Base-by-base conservation (phyloP, 164 flowering plant genomes). In the Warburgia ugandensis region DNA sequence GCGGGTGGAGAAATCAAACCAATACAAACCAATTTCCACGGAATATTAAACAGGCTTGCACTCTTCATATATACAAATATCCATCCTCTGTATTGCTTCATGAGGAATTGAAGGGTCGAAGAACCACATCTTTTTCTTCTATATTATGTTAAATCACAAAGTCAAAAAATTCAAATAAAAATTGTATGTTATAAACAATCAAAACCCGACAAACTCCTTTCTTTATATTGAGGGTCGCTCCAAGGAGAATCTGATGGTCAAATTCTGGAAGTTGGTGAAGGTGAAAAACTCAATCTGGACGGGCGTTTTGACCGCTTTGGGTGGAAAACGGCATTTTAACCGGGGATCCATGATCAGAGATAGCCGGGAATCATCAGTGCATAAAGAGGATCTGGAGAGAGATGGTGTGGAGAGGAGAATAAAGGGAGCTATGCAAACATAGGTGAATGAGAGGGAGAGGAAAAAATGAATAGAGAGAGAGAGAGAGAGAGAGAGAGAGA, bases 291-390 rank as follows among this genome's bases (percentile, higher is more conserved):
- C 36, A 54, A 61, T 62, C 73, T 64, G 2, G 84, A 77, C 4
- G 76, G 62, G 76, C 12, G 79, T 58, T 11, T 89, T 61, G 2
- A 92, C 87, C 21, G 95, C 97, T 72, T 75, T 83, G 27, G 68
- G 50, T 1, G 91, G 92, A 55, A 74, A 88, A 6, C 97, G 82
- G 5, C 95, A 80, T 68, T 88, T 88, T 13, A 92, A 73, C 56
- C 74, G 83, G 45, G 99, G 88, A 48, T 91, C 98, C 90, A 91
- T 91, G 52, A 92, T 86, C 29, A 88, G 57, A 3, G 97, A 72
- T 19, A 92, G 63, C 9, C 97, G 75, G 40, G 77, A 70, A 33
- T 86, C 94, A 66, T 86, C 95, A 7, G 94, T n/a, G n/a, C n/a
- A n/a, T n/a, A n/a, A n/a, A n/a, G n/a, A n/a, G n/a, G n/a, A n/a